Evolutionary conservation across 768 basidiomycete species (phyloP).

Genomic region (Boletus huronensis): DNA sequence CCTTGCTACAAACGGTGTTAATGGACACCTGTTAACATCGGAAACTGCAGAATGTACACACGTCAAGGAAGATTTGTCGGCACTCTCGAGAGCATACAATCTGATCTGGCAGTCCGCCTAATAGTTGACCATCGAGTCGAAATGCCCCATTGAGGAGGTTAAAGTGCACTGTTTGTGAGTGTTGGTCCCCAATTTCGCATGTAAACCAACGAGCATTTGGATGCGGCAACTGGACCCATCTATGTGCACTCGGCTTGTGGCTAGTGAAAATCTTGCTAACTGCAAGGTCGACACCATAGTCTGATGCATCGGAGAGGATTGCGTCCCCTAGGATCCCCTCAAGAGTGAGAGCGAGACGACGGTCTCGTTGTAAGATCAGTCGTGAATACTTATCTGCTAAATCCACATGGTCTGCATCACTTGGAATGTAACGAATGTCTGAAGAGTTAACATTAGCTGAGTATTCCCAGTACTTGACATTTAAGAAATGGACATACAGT

Average conservation of each 20-base stretch:
- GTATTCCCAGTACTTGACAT: fast-evolving
- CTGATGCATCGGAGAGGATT: neutral
- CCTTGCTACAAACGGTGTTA: neutral
- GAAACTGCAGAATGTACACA: neutral
- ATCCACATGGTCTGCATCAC: too few species aligned
- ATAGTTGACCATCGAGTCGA: slow-evolving; percentile 13
- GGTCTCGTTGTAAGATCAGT: slow-evolving; percentile 19
- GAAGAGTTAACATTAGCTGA: neutral
- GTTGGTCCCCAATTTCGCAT: neutral
- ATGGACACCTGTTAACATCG: neutral
- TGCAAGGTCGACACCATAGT: slow-evolving; percentile 14
- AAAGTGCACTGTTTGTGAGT: neutral
- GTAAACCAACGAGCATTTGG: slow-evolving; percentile 17
- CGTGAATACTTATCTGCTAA: too few species aligned
- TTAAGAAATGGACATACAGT: neutral
- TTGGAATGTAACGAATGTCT: too few species aligned
- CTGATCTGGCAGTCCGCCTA: slow-evolving; percentile 14
- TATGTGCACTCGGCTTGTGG: slow-evolving; percentile 3
- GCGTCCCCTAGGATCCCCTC: slow-evolving; percentile 3
- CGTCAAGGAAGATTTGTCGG: neutral
- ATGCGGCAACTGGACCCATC: slow-evolving; percentile 5
- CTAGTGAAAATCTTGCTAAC: neutral
- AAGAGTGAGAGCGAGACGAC: slow-evolving; percentile 19
- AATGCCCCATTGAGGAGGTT: slow-evolving; percentile 17
- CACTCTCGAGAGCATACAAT: neutral